Evolutionary conservation across 2,329 filamentous ascomycete genomes (phyloP), one percentile per base, ranked within the genome.

Genomic region (Botrytis aclada): DNA sequence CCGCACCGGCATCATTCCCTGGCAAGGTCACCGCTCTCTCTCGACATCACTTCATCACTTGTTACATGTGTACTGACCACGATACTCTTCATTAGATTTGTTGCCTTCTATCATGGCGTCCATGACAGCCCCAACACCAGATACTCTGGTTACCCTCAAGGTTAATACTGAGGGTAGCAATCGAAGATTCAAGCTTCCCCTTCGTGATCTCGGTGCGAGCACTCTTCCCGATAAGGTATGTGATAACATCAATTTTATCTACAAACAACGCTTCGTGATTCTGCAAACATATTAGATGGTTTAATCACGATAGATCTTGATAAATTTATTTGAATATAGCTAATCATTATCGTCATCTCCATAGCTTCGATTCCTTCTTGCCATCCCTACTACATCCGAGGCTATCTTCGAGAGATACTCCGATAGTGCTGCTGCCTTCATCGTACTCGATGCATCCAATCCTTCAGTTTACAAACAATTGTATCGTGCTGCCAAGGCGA

Each of bases 401-500:
- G 87, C 91, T 81, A 83, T 90, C 79, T 91, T 98, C 79, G 95
- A 98, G 85, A 93, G 96, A 78, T 99, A 94, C 84, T 98, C 96
- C 76, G 96, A 99, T 83, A 98, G 94, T 76, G 93, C 94, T 76
- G 92, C 87, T 63, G 86, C 90, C 76, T 98, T 92, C 83, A 88
- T 98, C 77, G 86, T 88, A 62, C 90, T 99, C 74, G 92, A 97
- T 82, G 86, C 89, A 75, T 86, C 86, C 81, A 97, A 97, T 80
- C 84, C 88, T 14, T 87, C 93, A 63, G 93, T 97, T 80, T 99
- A 97, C 87, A 98, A 98, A 86, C 96, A 98, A 82, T 91, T 99
- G 60, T 95, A 96, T 82, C 92, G 96, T 79, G 96, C 96, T 77
- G 96, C 96, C 76, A 99, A 98, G 86, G 96, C 96, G 54, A 99